Conservation (phyloP, 2,329 filamentous ascomycete genomes). For the Ascochyta rabiei region DNA sequence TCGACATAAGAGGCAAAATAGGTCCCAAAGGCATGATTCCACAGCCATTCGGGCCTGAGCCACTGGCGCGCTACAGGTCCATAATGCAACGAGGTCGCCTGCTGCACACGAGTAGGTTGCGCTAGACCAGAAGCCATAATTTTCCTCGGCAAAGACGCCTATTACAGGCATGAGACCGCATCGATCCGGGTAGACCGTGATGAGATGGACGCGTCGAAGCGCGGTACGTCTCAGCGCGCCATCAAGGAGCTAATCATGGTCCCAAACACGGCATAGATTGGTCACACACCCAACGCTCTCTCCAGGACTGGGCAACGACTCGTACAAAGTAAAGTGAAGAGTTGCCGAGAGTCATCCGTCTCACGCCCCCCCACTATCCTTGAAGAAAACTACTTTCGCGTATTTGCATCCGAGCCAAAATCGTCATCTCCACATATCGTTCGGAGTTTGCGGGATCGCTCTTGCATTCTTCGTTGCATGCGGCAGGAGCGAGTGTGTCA, state of each 20-base stretch:
- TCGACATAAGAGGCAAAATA: conserved; percentile 12
- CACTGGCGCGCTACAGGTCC: conserved; percentile 14
- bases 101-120: conserved; percentile 28
- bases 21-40: conserved; percentile 14
- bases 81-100: conserved; percentile 16
- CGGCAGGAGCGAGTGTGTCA: conserved; percentile 10
- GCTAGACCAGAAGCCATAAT: conserved; percentile 28
- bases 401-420: conserved; percentile 31
- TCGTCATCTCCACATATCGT: conserved; percentile 35
- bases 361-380: conserved; percentile 31
- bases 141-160: conserved; percentile 28
- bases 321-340: conserved; percentile 27
- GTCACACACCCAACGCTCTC: conserved; percentile 31
- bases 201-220: conserved; percentile 40
- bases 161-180: conserved; percentile 32
- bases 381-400: conserved; percentile 25
- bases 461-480: conserved; percentile 23
- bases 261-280: conserved; percentile 34
- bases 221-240: conserved; percentile 45
- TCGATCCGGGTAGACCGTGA: conserved; percentile 32
- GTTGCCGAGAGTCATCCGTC: conserved; percentile 39
- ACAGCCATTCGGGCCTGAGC: conserved; percentile 21
- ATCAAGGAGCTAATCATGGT: conserved; percentile 40
- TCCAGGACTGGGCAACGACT: conserved; percentile 17
- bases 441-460: conserved; percentile 18